phyloP scores from a whole-genome alignment of 1,284 basidiomycete genomes.

The Xerocomus nothofagi region DNA sequence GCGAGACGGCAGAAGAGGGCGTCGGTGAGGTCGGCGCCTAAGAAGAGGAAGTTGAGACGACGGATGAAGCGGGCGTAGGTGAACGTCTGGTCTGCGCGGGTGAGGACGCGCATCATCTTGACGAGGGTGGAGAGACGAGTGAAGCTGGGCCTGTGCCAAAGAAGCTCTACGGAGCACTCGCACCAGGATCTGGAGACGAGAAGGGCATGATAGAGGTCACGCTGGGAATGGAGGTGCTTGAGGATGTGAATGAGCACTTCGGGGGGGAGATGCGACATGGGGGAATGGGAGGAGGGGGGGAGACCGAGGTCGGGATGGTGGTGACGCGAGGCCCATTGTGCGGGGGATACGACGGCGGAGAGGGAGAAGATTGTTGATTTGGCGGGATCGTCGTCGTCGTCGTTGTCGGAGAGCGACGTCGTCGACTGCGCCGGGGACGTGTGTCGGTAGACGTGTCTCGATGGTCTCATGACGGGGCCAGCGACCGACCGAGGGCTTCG shows the following conservation, averaged over 20 bases:
- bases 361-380: constrained; percentile 52
- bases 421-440: constrained; percentile 55
- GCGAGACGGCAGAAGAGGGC: constrained; percentile 74
- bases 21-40: constrained; percentile 77
- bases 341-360: constrained; percentile 51
- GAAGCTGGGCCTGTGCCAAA: constrained; percentile 93
- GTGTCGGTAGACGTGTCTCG: constrained; percentile 53
- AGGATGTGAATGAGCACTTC: constrained; percentile 95
- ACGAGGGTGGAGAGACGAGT: constrained; percentile 69
- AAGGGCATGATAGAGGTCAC: constrained; percentile 75
- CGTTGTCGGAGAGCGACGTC: constrained; percentile 61
- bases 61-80: constrained; percentile 88
- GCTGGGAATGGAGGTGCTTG: constrained; percentile 73
- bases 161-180: constrained; percentile 90
- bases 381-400: constrained; percentile 61
- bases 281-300: constrained; percentile 38
- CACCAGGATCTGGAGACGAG: constrained; percentile 93
- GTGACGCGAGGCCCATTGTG: constrained; percentile 60
- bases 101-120: constrained; percentile 74
- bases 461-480: constrained; percentile 32
- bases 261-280: constrained; percentile 70
- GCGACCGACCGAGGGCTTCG: too few relatives aligned
- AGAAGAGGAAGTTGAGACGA: constrained; percentile 84
- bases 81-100: constrained; percentile 70
- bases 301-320: constrained; percentile 29